These are phyloP conservation scores for Geotrichum australiense DNA, from an alignment of 1,139 yeast genomes.

Conservation along the genomic window DNA sequence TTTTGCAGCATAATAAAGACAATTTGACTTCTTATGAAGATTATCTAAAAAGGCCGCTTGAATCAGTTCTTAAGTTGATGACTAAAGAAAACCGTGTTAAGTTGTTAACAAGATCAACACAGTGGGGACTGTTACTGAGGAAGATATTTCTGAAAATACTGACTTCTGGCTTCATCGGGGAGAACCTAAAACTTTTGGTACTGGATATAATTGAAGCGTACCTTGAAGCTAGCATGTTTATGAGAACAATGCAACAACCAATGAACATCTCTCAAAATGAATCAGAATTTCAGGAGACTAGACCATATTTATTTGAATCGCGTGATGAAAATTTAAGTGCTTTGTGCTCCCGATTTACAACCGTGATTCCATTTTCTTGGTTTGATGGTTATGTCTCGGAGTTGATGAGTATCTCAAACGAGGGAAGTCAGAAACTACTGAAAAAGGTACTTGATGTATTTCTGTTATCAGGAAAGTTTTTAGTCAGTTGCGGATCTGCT, in stretches of 20 bases:
- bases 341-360: slow-evolving; percentile 4
- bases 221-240: slow-evolving; percentile 4
- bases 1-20: slow-evolving; percentile 5
- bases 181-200: background rate
- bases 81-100: background rate
- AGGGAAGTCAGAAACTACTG: background rate
- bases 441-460: slow-evolving; percentile 10
- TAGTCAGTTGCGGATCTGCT: slow-evolving; percentile 1
- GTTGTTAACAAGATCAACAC: slow-evolving; percentile 9
- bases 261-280: slow-evolving; percentile 6
- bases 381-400: slow-evolving; percentile 9
- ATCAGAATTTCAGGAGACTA: slow-evolving; percentile 7
- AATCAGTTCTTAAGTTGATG: background rate
- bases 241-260: slow-evolving; percentile 3
- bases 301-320: too few species aligned
- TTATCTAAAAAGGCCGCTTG: slow-evolving; percentile 7
- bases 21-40: slow-evolving; percentile 9
- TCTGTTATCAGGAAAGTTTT: slow-evolving; percentile 8
- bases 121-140: slow-evolving; percentile 13
- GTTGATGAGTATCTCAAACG: background rate
- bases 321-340: too few species aligned
- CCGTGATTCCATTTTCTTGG: slow-evolving; percentile 2
- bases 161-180: background rate
- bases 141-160: slow-evolving; percentile 9
- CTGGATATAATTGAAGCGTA: slow-evolving; percentile 4